Conservation (phyloP, 225 moss, liverwort and hornwort species). For the Bryum argenteum region DNA sequence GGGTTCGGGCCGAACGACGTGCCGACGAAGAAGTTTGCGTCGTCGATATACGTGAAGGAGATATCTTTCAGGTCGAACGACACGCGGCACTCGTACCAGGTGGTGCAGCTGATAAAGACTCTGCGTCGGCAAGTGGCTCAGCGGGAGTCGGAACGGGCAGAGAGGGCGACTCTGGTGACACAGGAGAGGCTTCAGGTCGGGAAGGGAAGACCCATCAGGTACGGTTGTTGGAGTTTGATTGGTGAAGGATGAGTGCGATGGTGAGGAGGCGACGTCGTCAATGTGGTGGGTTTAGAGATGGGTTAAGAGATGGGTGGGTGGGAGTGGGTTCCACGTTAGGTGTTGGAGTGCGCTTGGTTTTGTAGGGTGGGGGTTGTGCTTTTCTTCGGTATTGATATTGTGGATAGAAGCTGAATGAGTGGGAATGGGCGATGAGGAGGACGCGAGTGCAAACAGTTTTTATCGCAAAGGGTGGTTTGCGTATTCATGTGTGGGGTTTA, state of each 20-base stretch:
- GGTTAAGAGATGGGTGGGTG: fast-evolving
- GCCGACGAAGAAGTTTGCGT: slow-evolving; percentile 73
- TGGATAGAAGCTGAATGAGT: too few species aligned
- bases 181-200: slow-evolving; percentile 83
- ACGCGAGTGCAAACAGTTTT: too few species aligned
- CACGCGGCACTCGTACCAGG: slow-evolving; percentile 94
- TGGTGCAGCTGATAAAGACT: slow-evolving; percentile 98
- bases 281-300: background rate
- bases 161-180: slow-evolving; percentile 90
- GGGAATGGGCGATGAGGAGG: too few species aligned
- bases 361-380: too few species aligned
- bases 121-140: slow-evolving; percentile 94
- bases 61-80: slow-evolving; percentile 96
- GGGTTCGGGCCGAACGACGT: slow-evolving; percentile 89
- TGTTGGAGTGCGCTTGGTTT: too few species aligned
- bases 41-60: slow-evolving; percentile 93
- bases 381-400: too few species aligned
- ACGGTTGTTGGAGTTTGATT: background rate
- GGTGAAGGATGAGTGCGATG: fast-evolving
- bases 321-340: background rate
- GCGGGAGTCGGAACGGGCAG: slow-evolving; percentile 93
- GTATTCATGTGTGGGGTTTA: too few species aligned
- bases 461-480: too few species aligned
- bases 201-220: slow-evolving; percentile 87
- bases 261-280: fast-evolving